Evolutionary conservation across 257 asterid species (phyloP), one percentile per base, ranked within the genome.

Genomic region (Scutellaria baicalensis): DNA sequence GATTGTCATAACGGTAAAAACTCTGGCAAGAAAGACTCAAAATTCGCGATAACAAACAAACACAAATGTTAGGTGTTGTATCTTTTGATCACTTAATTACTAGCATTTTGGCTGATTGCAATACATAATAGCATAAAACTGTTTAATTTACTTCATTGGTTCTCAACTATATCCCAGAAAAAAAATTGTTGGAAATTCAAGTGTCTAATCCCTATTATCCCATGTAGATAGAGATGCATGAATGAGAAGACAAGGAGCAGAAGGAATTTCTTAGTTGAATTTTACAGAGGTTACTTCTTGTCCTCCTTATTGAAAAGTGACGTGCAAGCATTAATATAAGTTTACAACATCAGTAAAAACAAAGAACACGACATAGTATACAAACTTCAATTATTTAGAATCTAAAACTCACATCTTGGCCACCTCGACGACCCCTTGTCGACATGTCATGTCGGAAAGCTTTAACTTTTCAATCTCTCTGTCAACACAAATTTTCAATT

Each of bases 401-500:
- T 44, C 59, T 54, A 59, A 35, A 42, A 79, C 98, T 89, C 82
- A 89, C 96, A 92, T 92, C 72, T 92, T 92, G 71, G 98, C 98
- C 65, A 92, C 94, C 84, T 92, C 98, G 78, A 86, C 78, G 62
- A 89, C 94, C 56, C 96, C 98, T 84, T 92, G 91, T 57, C 98
- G 90, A 67, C 98, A 92, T 20, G 96, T 92, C 96, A 92, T 87
- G 56, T 88, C 98, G 18, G 96, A 89, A 70, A 92, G 96, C 85
- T 89, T 92, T 81, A 92, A 75, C 64, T 92, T 92, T 68, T 92
- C 98, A 64, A 92, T 89, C 79, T 92, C 98, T 6, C 98, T 92
- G 91, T 64, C 74, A 74, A 56, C 13, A 63, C 14, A 79, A 33
- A 18, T 61, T 36, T 69, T 33, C 23, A 17, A 54, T 72, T 16